Evolutionary conservation across 257 asterid species (phyloP).

Genomic region (Asclepias syriaca): DNA sequence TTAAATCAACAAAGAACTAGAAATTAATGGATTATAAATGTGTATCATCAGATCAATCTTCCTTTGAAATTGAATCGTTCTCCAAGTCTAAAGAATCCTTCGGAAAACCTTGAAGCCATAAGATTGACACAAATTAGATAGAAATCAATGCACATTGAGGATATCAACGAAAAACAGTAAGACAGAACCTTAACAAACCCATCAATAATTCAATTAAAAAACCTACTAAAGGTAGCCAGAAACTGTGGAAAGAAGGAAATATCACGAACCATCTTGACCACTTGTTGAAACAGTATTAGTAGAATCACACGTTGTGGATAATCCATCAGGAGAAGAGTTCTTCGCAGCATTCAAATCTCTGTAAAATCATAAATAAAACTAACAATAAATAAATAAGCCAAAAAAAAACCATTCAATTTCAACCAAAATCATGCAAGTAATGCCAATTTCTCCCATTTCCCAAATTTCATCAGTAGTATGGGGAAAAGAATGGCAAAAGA

Average conservation of each 20-base stretch:
- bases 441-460: background rate
- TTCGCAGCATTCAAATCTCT: constrained; percentile 32
- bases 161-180: background rate
- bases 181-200: background rate
- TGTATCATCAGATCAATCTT: constrained; percentile 41
- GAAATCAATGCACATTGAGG: background rate
- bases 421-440: background rate
- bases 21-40: background rate
- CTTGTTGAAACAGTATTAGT: constrained; percentile 22
- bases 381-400: background rate
- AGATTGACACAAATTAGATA: constrained; percentile 16
- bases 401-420: background rate
- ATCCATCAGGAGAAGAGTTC: constrained; percentile 21
- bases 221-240: background rate
- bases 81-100: constrained; percentile 23
- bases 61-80: constrained; percentile 28
- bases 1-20: background rate
- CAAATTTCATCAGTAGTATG: background rate
- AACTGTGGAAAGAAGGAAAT: background rate
- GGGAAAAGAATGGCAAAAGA: background rate
- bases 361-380: constrained; percentile 16
- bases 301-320: constrained; percentile 18
- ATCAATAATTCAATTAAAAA: background rate
- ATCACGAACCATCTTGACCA: constrained; percentile 31
- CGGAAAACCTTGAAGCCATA: constrained; percentile 30